phyloP scores from a whole-genome alignment of 116 monocot genomes.

The Cymodocea nodosa region DNA sequence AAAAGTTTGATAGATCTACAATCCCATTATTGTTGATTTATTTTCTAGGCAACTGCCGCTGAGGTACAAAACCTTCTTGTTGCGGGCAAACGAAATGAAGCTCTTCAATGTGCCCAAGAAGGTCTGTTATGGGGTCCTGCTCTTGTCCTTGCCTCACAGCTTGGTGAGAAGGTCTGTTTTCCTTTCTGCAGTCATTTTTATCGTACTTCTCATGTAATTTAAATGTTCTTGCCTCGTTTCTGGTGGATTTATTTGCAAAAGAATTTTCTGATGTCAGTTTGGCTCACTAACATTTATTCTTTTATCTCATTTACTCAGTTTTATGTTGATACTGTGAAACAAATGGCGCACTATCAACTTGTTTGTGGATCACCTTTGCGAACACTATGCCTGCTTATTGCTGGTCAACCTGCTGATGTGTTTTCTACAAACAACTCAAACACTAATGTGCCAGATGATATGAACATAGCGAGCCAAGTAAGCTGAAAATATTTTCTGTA shows the following conservation, averaged over 20 bases:
- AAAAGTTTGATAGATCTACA: background rate
- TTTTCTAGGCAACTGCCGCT: conserved; percentile 53
- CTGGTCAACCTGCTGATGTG: conserved; percentile 80
- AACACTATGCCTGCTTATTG: conserved; percentile 82
- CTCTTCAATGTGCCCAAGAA: conserved; percentile 81
- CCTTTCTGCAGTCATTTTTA: conserved; percentile 4
- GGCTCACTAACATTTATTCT: background rate
- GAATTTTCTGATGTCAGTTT: background rate
- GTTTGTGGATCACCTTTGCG: conserved; percentile 74
- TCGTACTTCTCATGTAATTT: background rate
- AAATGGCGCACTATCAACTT: conserved; percentile 78
- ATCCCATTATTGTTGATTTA: background rate
- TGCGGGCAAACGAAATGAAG: conserved; percentile 85
- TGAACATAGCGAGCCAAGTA: conserved; percentile 21
- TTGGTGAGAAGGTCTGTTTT: conserved; percentile 71
- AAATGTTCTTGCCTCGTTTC: background rate
- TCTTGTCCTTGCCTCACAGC: conserved; percentile 80
- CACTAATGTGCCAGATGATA: conserved; percentile 15
- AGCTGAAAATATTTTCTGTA: background rate
- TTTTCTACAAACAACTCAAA: conserved; percentile 38
- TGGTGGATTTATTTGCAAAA: background rate
- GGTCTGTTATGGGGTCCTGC: conserved; percentile 96
- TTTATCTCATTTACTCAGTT: conserved; percentile 34
- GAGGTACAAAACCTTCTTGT: conserved; percentile 86
- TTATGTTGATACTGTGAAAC: conserved; percentile 85